A percentile compares a stretch with the other conserved stretches of the same genome.
Evolutionary conservation across 2,329 filamentous ascomycete species (phyloP).

Genomic region (Ambrosiella cleistominuta): DNA sequence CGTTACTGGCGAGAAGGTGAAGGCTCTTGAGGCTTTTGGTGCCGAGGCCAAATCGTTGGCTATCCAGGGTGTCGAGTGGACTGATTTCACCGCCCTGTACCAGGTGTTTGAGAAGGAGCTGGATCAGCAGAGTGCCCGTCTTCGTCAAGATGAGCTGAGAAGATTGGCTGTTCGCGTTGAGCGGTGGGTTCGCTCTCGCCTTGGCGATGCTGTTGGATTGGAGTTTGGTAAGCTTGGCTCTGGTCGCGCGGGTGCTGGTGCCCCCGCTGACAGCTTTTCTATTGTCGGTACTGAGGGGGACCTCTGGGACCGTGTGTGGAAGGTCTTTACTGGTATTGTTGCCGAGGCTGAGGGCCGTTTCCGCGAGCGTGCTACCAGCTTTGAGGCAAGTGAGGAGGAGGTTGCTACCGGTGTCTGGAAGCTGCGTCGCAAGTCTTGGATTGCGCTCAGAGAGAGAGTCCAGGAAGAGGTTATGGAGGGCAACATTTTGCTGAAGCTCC

Average conservation of each 20-base stretch:
- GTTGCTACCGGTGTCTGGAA: slow-evolving; percentile 87
- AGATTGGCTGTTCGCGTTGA: slow-evolving; percentile 79
- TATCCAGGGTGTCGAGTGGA: slow-evolving; percentile 73
- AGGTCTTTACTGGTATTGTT: slow-evolving; percentile 64
- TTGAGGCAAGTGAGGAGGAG: slow-evolving; percentile 81
- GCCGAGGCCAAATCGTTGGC: slow-evolving; percentile 54
- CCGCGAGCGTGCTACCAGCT: slow-evolving; percentile 74
- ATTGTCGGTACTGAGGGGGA: slow-evolving; percentile 53
- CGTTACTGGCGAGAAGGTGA: slow-evolving; percentile 64
- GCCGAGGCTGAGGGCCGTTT: slow-evolving; percentile 74
- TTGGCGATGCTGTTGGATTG: slow-evolving; percentile 73
- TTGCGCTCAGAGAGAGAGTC: slow-evolving; percentile 71
- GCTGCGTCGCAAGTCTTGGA: slow-evolving; percentile 85
- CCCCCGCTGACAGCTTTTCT: slow-evolving; percentile 65
- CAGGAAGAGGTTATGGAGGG: slow-evolving; percentile 98
- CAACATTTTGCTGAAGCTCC: slow-evolving; percentile 83
- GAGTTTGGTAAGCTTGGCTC: slow-evolving; percentile 95
- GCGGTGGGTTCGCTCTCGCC: slow-evolving; percentile 76
- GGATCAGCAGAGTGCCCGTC: slow-evolving; percentile 65
- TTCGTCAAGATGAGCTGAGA: slow-evolving; percentile 92
- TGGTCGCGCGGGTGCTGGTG: slow-evolving; percentile 64
- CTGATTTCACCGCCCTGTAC: slow-evolving; percentile 66
- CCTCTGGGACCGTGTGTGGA: slow-evolving; percentile 94
- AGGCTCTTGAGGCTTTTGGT: slow-evolving; percentile 58
- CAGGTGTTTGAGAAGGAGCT: slow-evolving; percentile 75